Conservation (phyloP, 2,329 filamentous ascomycete species). For the Penicillium sp. region DNA sequence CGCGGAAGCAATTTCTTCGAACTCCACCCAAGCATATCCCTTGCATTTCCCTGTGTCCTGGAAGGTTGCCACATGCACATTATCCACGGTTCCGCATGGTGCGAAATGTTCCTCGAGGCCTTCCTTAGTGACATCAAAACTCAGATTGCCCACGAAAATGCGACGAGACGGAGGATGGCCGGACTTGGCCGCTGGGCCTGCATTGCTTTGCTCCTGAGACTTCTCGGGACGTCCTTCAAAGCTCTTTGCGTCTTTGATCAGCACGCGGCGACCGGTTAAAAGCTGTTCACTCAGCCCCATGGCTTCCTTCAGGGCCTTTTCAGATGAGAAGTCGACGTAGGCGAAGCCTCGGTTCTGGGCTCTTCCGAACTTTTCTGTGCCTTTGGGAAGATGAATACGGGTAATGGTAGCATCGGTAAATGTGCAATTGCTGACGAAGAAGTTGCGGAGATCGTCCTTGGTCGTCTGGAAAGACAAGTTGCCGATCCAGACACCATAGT, state of each 20-base stretch:
- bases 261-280: constrained; percentile 67
- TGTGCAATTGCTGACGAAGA: constrained; percentile 67
- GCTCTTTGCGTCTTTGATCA: constrained; percentile 89
- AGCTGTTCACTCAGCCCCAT: constrained; percentile 82
- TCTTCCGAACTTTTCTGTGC: constrained; percentile 50
- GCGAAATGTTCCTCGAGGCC: constrained; percentile 74
- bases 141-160: constrained; percentile 86
- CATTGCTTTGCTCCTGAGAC: constrained; percentile 42
- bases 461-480: constrained; percentile 84
- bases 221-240: constrained; percentile 86
- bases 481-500: constrained; percentile 90
- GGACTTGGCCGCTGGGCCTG: constrained; percentile 28
- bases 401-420: constrained; percentile 71
- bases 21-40: constrained; percentile 92
- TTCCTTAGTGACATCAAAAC: constrained; percentile 76
- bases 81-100: constrained; percentile 76
- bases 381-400: constrained; percentile 71
- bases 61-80: constrained; percentile 87
- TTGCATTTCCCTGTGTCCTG: constrained; percentile 98
- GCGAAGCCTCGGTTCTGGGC: constrained; percentile 87
- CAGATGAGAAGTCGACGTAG: constrained; percentile 81
- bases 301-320: constrained; percentile 67
- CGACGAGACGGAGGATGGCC: constrained; percentile 67
- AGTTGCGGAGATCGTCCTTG: constrained; percentile 67
- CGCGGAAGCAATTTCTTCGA: constrained; percentile 71